Evolutionary conservation across 2,329 filamentous ascomycete genomes (phyloP).

Genomic region (Diaporthe citriasiana): DNA sequence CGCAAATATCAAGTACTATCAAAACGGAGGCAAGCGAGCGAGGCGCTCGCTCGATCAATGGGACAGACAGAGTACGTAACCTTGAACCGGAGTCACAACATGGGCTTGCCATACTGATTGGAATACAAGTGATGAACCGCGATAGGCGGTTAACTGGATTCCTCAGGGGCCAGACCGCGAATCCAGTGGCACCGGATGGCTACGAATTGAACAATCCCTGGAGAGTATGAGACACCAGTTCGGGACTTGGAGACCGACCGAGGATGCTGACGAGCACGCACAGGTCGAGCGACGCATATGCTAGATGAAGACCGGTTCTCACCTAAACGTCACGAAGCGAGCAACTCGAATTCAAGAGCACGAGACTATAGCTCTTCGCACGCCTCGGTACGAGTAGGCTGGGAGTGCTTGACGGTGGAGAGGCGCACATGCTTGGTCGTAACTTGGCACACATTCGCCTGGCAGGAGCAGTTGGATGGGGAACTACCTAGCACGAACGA

Average conservation of each 20-base stretch:
- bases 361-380: background rate
- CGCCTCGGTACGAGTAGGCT: background rate
- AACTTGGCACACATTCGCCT: background rate
- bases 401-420: background rate
- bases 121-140: conserved; percentile 72
- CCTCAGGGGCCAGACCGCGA: conserved; percentile 70
- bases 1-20: conserved; percentile 68
- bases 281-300: conserved; percentile 69
- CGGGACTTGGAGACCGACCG: background rate
- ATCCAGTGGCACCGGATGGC: conserved; percentile 67
- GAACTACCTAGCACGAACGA: conserved; percentile 22
- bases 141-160: conserved; percentile 73
- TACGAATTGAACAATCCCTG: conserved; percentile 76
- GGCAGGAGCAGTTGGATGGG: conserved; percentile 18
- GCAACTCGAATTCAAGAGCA: background rate
- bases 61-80: conserved; percentile 71
- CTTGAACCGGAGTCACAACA: background rate
- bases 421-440: background rate
- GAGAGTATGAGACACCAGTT: conserved; percentile 63
- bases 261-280: conserved; percentile 39
- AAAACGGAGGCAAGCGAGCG: conserved; percentile 72
- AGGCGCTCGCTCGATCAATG: conserved; percentile 74
- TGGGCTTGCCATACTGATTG: conserved; percentile 43
- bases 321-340: conserved; percentile 2
- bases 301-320: conserved; percentile 48